These are phyloP conservation scores for Saraca asoca DNA, from an alignment of 331 rosid genomes.

Conservation along the genomic window DNA sequence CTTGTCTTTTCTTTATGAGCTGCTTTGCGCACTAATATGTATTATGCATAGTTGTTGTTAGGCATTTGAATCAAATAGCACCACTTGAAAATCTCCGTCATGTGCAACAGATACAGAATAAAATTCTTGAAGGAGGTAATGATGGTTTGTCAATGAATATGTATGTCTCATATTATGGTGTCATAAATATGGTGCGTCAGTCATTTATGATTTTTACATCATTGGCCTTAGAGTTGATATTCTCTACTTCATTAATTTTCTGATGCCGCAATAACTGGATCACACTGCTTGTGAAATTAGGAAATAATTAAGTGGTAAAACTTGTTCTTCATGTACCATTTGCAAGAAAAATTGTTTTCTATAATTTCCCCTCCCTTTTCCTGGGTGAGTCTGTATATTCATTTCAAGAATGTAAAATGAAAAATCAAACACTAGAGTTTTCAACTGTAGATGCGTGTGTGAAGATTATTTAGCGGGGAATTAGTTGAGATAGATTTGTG, in stretches of 20 bases:
- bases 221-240: not conserved
- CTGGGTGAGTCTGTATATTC: not conserved
- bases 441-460: not conserved
- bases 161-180: not conserved
- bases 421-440: not conserved
- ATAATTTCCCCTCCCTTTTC: not conserved
- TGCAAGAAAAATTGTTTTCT: not conserved
- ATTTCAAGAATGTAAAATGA: no score
- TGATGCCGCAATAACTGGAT: not conserved
- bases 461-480: conserved; percentile 5
- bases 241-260: not conserved
- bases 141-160: not conserved
- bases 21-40: conserved; percentile 1
- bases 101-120: conserved; percentile 75
- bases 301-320: not conserved
- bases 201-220: not conserved
- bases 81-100: conserved; percentile 75
- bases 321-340: not conserved
- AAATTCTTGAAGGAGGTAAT: conserved; percentile 57
- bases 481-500: not conserved
- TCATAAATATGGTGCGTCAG: not conserved
- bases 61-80: conserved; percentile 67
- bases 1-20: not conserved
- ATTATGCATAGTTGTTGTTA: conserved; percentile 31
- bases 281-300: no score